phyloP scores from a whole-genome alignment of 2,329 filamentous ascomycete species.

The Mollisiaceae sp. region DNA sequence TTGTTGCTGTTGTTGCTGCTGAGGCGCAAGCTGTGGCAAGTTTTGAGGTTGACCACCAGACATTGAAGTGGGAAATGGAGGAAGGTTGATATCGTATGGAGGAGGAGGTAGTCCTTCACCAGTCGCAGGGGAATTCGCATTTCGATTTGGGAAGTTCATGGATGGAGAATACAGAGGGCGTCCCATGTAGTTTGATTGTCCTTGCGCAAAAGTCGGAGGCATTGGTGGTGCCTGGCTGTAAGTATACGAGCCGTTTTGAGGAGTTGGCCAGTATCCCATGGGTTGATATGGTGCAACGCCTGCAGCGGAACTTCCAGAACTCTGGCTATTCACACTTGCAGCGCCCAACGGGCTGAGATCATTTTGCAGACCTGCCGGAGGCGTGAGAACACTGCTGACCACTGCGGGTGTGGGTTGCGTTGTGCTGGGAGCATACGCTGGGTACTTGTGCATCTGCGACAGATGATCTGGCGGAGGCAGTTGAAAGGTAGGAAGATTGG shows the following conservation, averaged over 20 bases:
- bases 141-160: constrained; percentile 57
- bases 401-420: constrained; percentile 45
- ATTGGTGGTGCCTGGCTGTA: constrained; percentile 56
- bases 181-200: constrained; percentile 43
- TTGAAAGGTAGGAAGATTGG: constrained; percentile 71
- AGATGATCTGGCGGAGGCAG: constrained; percentile 65
- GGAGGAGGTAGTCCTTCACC: constrained; percentile 68
- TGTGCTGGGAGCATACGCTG: constrained; percentile 54
- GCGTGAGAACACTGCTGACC: constrained; percentile 49
- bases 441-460: constrained; percentile 56
- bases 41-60: constrained; percentile 49
- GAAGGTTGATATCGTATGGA: constrained; percentile 68
- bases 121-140: constrained; percentile 62
- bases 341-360: constrained; percentile 68
- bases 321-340: constrained; percentile 64
- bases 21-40: constrained; percentile 47
- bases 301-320: constrained; percentile 62
- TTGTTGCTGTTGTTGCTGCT: constrained; percentile 42
- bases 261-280: constrained; percentile 65
- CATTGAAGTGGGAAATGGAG: constrained; percentile 65
- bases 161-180: constrained; percentile 63
- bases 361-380: constrained; percentile 53
- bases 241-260: constrained; percentile 53
- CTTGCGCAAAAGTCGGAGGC: constrained; percentile 37
- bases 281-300: constrained; percentile 61